Base-by-base conservation (phyloP, 2,329 filamentous ascomycete species). In the Penicillium sp. region DNA sequence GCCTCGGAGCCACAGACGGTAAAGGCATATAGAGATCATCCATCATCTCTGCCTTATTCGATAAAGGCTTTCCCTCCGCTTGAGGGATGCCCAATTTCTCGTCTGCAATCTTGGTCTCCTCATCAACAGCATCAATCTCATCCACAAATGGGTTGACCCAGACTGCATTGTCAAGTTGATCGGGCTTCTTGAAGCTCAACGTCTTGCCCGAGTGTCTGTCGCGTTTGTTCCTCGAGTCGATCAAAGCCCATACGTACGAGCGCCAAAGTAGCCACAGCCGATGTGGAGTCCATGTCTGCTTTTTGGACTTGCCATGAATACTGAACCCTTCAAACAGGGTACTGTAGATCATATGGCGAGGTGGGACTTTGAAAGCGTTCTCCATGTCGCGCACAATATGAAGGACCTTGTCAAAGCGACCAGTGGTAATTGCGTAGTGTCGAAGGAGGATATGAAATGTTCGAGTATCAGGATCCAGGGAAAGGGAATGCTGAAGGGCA, bases 251-350 rank as follows among this genome's bases (percentile, higher is more conserved):
- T 23, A 88, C 74, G 56, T 91, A 84, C 1, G 87, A 82, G 7
- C 78, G 69, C 80, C 89, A 88, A 9, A 91, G 83, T 34, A 78
- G 79, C 36, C 87, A 80, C 2, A 97, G 80, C n/a, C 85, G 81
- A 58, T 81, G 72, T 24, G 78, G 75, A 23, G 84, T 90, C 93
- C 94, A 99, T 10, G 84, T 79, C 0, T 86, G 85, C 56, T 85
- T 77, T 20, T 77, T 74, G 15, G 80, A 85, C 9, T 34, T 33
- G 6, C 92, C 93, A 65, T 96, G 87, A 2, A 76, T 70, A 26
- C 81, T 79, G 66, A 97, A 99, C 0, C 89, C 91, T 62, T 90
- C 87, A 73, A 97, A 89, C 3, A 97, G 77, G 7, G 88, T 81
- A 30, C 94, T 78, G 64, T 93, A 97, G 20, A 96, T 82, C 51